These are phyloP conservation scores for Citrus sp. DNA, from an alignment of 345 rosid genomes.

Conservation along the genomic window DNA sequence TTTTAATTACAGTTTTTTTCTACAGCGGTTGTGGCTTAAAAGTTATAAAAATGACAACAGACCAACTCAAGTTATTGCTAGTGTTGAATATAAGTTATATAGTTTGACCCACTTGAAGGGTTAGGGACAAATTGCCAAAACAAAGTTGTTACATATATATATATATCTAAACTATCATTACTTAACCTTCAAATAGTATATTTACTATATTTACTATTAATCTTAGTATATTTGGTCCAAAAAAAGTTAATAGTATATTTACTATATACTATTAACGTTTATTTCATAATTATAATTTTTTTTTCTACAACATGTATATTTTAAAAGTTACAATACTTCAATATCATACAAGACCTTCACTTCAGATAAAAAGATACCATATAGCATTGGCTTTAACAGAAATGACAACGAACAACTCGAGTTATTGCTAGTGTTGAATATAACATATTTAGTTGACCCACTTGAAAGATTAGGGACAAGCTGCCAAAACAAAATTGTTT, in stretches of 20 bases:
- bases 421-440: background rate
- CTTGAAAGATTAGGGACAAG: background rate
- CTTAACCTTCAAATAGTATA: too few relatives aligned
- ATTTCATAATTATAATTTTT: too few relatives aligned
- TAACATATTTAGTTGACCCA: background rate
- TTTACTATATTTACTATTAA: too few relatives aligned
- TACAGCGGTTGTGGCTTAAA: too few relatives aligned
- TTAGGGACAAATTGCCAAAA: background rate
- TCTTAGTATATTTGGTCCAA: too few relatives aligned
- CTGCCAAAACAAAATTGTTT: background rate
- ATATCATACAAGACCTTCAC: too few relatives aligned
- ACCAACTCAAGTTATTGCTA: background rate
- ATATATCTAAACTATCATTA: too few relatives aligned
- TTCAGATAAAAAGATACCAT: background rate
- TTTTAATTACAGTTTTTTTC: too few relatives aligned
- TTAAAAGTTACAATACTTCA: too few relatives aligned
- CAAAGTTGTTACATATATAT: background rate
- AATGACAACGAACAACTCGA: background rate
- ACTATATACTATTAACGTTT: too few relatives aligned
- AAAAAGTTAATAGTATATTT: too few relatives aligned
- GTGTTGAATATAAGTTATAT: background rate
- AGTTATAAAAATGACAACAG: background rate
- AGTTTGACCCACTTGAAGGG: background rate
- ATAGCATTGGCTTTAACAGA: background rate
- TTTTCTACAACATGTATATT: fast-evolving